Conservation (phyloP, 2,329 filamentous ascomycete species). For the Pseudogymnoascus sp. region DNA sequence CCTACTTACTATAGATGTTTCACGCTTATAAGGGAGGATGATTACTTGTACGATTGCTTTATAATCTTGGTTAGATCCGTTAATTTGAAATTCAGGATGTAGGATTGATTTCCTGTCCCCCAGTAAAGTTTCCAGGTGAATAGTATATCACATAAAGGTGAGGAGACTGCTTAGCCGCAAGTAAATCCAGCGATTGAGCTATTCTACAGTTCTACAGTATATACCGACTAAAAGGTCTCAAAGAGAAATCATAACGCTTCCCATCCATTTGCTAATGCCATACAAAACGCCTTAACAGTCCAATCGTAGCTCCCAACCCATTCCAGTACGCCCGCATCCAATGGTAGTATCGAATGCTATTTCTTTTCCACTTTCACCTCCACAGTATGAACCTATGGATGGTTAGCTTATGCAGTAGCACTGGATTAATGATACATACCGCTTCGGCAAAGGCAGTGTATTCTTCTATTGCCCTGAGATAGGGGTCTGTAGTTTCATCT, state of each 20-base stretch:
- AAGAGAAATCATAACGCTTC: background rate
- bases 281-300: background rate
- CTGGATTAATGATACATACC: slow-evolving; percentile 34
- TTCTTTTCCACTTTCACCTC: background rate
- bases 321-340: background rate
- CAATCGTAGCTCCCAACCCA: background rate
- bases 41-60: too few species aligned
- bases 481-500: slow-evolving; percentile 56
- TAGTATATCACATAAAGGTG: background rate
- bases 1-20: too few species aligned
- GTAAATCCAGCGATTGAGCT: background rate
- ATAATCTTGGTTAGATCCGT: too few species aligned
- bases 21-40: too few species aligned
- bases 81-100: too few species aligned
- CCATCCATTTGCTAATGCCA: background rate
- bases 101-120: too few species aligned
- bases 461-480: slow-evolving; percentile 67
- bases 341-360: background rate
- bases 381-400: background rate
- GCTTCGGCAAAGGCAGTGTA: slow-evolving; percentile 69
- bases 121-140: background rate
- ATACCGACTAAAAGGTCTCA: background rate
- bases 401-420: background rate
- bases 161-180: background rate
- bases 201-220: background rate